phyloP scores from a whole-genome alignment of 345 rosid genomes.

The Erodium maritimum region DNA sequence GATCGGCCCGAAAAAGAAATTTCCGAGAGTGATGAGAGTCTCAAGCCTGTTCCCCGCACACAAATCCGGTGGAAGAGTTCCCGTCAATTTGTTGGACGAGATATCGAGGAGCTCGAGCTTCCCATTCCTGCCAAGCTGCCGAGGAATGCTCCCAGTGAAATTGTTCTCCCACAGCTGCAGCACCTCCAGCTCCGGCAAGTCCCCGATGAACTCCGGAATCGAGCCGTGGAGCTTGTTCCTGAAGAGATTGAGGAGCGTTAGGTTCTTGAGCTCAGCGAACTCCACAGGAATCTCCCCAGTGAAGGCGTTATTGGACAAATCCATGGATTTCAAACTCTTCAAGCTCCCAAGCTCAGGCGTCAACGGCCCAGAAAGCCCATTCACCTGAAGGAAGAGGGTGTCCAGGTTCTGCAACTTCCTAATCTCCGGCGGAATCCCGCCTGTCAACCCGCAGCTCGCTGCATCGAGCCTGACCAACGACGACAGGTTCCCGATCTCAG shows the following conservation, averaged over 20 bases:
- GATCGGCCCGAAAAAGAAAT: constrained; percentile 69
- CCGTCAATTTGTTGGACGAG: constrained; percentile 74
- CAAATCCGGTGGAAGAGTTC: constrained; percentile 55
- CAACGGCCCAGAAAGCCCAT: constrained; percentile 47
- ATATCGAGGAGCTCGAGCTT: constrained; percentile 49
- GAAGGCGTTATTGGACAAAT: constrained; percentile 73
- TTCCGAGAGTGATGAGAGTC: constrained; percentile 56
- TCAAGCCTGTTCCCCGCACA: constrained; percentile 56
- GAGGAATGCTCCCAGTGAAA: constrained; percentile 70
- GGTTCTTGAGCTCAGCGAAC: constrained; percentile 47
- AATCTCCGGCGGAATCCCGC: constrained; percentile 56
- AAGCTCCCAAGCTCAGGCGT: constrained; percentile 50
- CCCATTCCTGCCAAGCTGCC: constrained; percentile 49
- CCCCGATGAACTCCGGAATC: constrained; percentile 72
- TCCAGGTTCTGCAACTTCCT: constrained; percentile 62
- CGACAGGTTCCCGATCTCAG: constrained; percentile 71
- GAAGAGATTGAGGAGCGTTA: constrained; percentile 66
- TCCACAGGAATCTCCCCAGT: constrained; percentile 60
- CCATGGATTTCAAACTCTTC: constrained; percentile 67
- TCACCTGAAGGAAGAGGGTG: constrained; percentile 78
- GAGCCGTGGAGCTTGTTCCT: constrained; percentile 73
- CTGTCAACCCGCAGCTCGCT: constrained; percentile 52
- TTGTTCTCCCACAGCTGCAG: constrained; percentile 88
- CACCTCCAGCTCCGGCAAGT: constrained; percentile 62
- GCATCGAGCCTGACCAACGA: constrained; percentile 54